phyloP scores from a whole-genome alignment of 139 green algal species.

The Chlamydomonas sp. region DNA sequence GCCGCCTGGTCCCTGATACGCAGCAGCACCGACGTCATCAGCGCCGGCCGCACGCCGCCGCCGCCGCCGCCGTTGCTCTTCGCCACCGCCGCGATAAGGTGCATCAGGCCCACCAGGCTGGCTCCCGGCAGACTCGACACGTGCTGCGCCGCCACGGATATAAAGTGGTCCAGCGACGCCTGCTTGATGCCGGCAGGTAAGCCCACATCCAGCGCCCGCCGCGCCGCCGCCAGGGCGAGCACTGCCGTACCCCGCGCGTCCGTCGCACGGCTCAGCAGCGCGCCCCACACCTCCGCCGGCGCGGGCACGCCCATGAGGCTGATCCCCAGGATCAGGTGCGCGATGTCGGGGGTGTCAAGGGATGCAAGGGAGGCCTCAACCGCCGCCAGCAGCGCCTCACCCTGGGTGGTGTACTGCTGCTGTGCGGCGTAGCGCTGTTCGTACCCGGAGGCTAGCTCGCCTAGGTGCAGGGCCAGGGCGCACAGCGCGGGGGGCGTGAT shows the following conservation, averaged over 20 bases:
- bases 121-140: not conserved
- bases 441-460: not conserved
- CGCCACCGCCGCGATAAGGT: conserved; percentile 1
- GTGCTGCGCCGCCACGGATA: conserved; percentile 7
- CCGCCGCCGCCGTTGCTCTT: not conserved
- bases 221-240: not conserved
- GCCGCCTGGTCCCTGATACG: conserved; percentile 1
- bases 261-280: conserved; percentile 22
- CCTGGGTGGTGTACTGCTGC: not conserved
- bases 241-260: not conserved
- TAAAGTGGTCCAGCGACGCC: conserved; percentile 6
- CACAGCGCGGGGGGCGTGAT: not conserved
- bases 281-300: conserved; percentile 27
- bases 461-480: conserved; percentile 9
- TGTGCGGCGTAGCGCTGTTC: not conserved
- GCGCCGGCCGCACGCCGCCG: conserved; percentile 3
- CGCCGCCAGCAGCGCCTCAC: conserved; percentile 13
- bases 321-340: not conserved
- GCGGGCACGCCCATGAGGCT: not conserved
- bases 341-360: conserved; percentile 26
- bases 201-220: conserved; percentile 8
- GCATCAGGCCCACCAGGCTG: conserved; percentile 7
- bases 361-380: not conserved
- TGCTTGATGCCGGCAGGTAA: conserved; percentile 23
- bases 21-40: conserved; percentile 1